Conservation (phyloP, 192 early-diverging fungal species). For the Phlyctochytrium bullatum region DNA sequence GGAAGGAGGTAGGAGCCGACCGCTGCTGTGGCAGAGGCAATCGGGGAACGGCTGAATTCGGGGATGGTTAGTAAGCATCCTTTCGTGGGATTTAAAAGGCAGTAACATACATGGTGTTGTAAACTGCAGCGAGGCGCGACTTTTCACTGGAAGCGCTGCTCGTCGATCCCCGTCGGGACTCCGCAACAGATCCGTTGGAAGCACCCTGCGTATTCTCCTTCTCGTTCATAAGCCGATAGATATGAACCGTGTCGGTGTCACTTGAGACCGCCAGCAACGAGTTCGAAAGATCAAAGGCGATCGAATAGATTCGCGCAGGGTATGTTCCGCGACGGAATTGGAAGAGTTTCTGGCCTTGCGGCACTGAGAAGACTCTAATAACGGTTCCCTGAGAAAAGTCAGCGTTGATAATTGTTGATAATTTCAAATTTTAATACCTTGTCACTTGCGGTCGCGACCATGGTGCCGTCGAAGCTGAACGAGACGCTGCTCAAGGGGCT, state of each 20-base stretch:
- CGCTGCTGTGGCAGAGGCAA: conserved; percentile 55
- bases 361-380: conserved; percentile 90
- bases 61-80: no score
- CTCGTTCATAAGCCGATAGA: conserved; percentile 70
- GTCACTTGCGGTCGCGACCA: conserved; percentile 93
- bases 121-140: conserved; percentile 6
- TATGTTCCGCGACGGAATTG: conserved; percentile 96
- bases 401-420: conserved; percentile 7
- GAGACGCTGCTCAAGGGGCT: conserved; percentile 78
- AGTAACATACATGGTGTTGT: conserved; percentile 30
- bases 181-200: background rate
- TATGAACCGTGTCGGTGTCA: conserved; percentile 94
- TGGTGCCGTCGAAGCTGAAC: conserved; percentile 88
- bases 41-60: conserved; percentile 29
- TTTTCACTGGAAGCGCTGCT: background rate
- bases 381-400: conserved; percentile 73
- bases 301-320: conserved; percentile 85
- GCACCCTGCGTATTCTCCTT: conserved; percentile 10
- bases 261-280: conserved; percentile 78
- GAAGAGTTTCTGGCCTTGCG: conserved; percentile 78
- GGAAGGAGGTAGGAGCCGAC: conserved; percentile 83
- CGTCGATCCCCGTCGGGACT: conserved; percentile 1
- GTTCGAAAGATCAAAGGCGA: conserved; percentile 76
- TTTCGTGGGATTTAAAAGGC: no score
- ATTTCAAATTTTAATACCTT: conserved; percentile 60